A percentile compares a stretch with the other conserved stretches of the same genome.
Evolutionary conservation across 768 basidiomycete species (phyloP).

Genomic region (Mycena floridula): DNA sequence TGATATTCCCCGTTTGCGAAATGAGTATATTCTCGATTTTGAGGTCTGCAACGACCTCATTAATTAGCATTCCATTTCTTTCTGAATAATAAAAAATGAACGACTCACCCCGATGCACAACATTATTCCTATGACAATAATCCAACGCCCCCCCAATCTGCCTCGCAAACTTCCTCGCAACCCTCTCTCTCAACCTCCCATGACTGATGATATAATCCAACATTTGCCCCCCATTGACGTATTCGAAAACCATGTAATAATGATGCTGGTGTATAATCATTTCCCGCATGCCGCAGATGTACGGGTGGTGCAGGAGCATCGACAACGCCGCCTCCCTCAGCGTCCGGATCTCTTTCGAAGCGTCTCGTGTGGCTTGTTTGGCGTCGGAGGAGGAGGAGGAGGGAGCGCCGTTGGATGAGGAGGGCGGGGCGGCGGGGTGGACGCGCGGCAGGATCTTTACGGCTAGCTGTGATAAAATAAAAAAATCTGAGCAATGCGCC

Average conservation of each 20-base stretch:
- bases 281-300: slow-evolving; percentile 99
- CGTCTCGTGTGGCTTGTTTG: slow-evolving; percentile 83
- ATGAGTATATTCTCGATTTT: slow-evolving; percentile 99
- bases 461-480: slow-evolving; percentile 59
- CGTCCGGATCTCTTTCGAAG: slow-evolving; percentile 93
- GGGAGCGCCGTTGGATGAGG: slow-evolving; percentile 39
- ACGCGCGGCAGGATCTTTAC: slow-evolving; percentile 96
- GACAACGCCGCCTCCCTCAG: slow-evolving; percentile 93
- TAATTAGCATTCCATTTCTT: too few species aligned
- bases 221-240: slow-evolving; percentile 99
- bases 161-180: slow-evolving; percentile 94
- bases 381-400: slow-evolving; percentile 52
- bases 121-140: slow-evolving; percentile 96
- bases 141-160: slow-evolving; percentile 96
- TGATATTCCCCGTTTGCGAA: slow-evolving; percentile 97
- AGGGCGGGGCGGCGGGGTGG: slow-evolving; percentile 55
- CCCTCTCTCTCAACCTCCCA: slow-evolving; percentile 89
- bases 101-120: slow-evolving; percentile 82
- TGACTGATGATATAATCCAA: slow-evolving; percentile 99
- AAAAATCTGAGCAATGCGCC: slow-evolving; percentile 1
- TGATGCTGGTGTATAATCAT: slow-evolving; percentile 97
- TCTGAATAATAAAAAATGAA: too few species aligned
- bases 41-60: slow-evolving; percentile 49
- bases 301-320: slow-evolving; percentile 95
- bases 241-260: slow-evolving; percentile 99